Conservation (phyloP, 1,139 yeast genomes). For the Debaryomyces nepalensis region DNA sequence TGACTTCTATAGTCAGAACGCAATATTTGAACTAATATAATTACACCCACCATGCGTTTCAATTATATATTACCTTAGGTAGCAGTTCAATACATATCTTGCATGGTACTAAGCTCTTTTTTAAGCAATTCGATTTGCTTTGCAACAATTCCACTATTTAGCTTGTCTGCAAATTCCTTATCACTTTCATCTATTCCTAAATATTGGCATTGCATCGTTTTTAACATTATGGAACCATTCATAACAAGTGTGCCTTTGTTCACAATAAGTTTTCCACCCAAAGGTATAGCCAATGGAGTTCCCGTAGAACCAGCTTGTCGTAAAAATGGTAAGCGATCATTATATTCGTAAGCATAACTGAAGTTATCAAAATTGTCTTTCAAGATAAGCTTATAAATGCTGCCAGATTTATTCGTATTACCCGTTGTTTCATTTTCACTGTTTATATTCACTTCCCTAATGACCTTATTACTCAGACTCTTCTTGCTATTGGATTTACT, state of each 20-base stretch:
- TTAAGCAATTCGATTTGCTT: constrained; percentile 41
- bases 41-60: constrained; percentile 1
- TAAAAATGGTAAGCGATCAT: constrained; percentile 41
- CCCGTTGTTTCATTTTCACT: constrained; percentile 20
- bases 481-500: constrained; percentile 21
- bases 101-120: constrained; percentile 21
- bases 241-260: constrained; percentile 36
- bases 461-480: constrained; percentile 24
- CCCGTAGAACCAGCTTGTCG: constrained; percentile 23
- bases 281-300: constrained; percentile 40
- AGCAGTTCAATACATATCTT: background rate
- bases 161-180: constrained; percentile 27
- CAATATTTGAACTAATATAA: background rate
- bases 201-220: constrained; percentile 36
- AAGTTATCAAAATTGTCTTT: constrained; percentile 37
- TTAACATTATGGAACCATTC: constrained; percentile 42
- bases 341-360: constrained; percentile 45
- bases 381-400: constrained; percentile 39
- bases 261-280: constrained; percentile 44
- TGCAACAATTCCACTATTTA: constrained; percentile 38
- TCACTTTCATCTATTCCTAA: constrained; percentile 34
- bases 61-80: constrained; percentile 6
- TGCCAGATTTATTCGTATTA: constrained; percentile 12
- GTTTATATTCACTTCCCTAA: constrained; percentile 39
- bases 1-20: background rate